Evolutionary conservation across 345 rosid species (phyloP).

Genomic region (Rhodamnia rubescens): DNA sequence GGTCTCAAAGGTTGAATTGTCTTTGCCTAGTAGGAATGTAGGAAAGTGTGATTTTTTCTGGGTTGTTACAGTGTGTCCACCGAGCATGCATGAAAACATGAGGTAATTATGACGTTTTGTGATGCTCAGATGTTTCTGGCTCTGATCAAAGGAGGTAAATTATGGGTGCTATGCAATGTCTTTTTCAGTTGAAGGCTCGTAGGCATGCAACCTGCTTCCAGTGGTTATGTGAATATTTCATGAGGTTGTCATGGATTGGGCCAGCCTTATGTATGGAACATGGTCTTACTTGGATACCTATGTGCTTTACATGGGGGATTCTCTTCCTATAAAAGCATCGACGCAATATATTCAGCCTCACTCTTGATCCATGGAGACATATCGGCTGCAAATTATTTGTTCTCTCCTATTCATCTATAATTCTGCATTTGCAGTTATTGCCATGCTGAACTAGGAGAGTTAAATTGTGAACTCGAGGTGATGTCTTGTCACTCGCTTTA

Average conservation of each 20-base stretch:
- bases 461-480: neutral
- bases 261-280: neutral
- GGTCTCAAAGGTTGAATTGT: neutral
- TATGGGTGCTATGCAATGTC: neutral
- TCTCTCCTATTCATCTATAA: neutral
- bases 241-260: neutral
- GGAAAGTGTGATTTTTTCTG: neutral
- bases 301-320: neutral
- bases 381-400: neutral
- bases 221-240: neutral
- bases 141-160: neutral
- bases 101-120: neutral
- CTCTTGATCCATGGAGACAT: neutral
- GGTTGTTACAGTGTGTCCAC: neutral
- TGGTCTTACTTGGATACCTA: neutral
- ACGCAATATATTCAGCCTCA: neutral
- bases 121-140: neutral
- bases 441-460: neutral
- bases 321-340: neutral
- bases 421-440: neutral
- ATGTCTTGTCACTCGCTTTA: neutral
- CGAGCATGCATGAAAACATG: neutral
- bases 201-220: neutral
- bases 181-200: neutral
- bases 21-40: neutral